Evolutionary conservation across 1,284 basidiomycete genomes (phyloP).

Genomic region (Agaricales sp.): DNA sequence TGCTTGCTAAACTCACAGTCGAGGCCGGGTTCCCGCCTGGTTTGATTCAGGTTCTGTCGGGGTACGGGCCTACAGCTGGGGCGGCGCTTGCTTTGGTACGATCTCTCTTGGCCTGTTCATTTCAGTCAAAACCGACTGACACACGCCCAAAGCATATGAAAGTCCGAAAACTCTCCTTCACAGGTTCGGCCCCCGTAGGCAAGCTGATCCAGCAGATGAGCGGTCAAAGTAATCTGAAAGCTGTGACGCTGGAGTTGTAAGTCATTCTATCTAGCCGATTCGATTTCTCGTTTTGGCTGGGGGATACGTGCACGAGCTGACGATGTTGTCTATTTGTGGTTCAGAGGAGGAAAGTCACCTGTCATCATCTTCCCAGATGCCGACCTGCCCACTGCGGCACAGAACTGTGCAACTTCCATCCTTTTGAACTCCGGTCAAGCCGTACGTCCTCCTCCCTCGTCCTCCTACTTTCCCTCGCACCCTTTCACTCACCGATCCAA

Average conservation of each 20-base stretch:
- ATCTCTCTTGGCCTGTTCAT: neutral
- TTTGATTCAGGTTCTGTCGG: neutral
- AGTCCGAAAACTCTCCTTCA: slow-evolving; percentile 4
- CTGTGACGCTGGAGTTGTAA: neutral
- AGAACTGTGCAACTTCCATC: neutral
- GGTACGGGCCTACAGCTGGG: neutral
- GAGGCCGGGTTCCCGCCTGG: too few relatives aligned
- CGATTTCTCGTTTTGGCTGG: neutral
- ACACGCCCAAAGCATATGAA: slow-evolving; percentile 2
- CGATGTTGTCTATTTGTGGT: too few relatives aligned
- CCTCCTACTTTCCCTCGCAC: neutral
- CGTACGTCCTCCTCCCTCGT: neutral
- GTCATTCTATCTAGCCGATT: neutral
- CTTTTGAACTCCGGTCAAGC: neutral
- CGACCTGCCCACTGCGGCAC: neutral
- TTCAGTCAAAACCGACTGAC: neutral
- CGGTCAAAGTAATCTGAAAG: slow-evolving; percentile 2
- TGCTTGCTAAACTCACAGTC: too few relatives aligned
- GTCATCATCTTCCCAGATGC: neutral
- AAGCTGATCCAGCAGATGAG: neutral
- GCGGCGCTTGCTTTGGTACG: neutral
- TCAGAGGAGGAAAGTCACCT: slow-evolving; percentile 3
- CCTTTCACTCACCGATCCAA: neutral
- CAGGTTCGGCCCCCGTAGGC: neutral
- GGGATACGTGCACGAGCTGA: too few relatives aligned